Base-by-base conservation (phyloP, 2,329 filamentous ascomycete species). In the Coniochaeta ligniaria region DNA sequence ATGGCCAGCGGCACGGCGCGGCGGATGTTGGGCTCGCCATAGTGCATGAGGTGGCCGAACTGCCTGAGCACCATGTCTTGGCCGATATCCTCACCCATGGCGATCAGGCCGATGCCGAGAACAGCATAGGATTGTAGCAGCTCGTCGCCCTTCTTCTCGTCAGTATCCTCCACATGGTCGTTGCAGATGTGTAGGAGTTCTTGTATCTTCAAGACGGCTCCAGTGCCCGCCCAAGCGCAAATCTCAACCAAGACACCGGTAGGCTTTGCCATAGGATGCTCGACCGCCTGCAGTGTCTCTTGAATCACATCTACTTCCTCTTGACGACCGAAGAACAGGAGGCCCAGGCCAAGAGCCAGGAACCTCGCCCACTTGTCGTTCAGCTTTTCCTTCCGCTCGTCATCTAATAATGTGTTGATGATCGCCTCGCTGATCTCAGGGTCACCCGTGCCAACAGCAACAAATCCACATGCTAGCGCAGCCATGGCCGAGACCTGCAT, bases 311-410 rank as follows among this genome's bases (percentile, higher is more conserved):
- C 95, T n/a, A 98, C 95, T 74, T 98, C 94, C 74, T 99, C 95
- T 76, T 99, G 95, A 65, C 92, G 89, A 43, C 95, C 95, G 68
- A 99, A 98, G 83, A 92, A 99, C 31, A 99, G 82, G 28, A 99
- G 83, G 1, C 94, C 95, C 64, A 99, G 83, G 65, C 95, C 95
- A 47, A 99, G 87, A 22, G 91, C 93, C 79, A 99, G 89, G 78
- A 99, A 99, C 20, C 95, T 88, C 35, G 93, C 95, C 95, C 95
- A 99, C 77, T 98, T 99, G 77, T 98, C 92, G 67, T 96, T 97
- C 63, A 99, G 80, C 73, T 96, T 93, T 70, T 85, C 88, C 76
- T 90, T 89, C 61, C 93, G 87, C 62, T 98, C 94, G 61, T 98
- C 94, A 66, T 99, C 95, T 75, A 99, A 85, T 67, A 99, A 81